Evolutionary conservation across 352 stramenopile genomes (phyloP).

Genomic region (Phytophthora sp.): DNA sequence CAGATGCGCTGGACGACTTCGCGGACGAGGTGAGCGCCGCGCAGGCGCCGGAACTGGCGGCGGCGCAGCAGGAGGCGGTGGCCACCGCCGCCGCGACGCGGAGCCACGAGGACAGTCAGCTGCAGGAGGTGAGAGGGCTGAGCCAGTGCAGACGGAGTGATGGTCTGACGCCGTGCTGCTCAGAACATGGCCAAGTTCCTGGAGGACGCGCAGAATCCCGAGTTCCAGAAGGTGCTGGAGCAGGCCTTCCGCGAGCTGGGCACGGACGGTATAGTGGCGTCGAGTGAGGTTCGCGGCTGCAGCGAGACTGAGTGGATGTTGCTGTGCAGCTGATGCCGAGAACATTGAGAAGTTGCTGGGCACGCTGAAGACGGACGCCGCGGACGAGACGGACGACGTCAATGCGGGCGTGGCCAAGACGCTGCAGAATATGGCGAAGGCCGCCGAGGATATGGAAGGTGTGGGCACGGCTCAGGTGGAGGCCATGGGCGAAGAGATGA

Average conservation of each 20-base stretch:
- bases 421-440: conserved; percentile 90
- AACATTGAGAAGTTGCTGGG: conserved; percentile 79
- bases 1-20: conserved; percentile 90
- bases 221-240: conserved; percentile 88
- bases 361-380: conserved; percentile 52
- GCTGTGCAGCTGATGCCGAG: conserved; percentile 48
- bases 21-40: conserved; percentile 57
- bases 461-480: conserved; percentile 85
- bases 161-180: conserved; percentile 9
- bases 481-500: conserved; percentile 95
- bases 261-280: conserved; percentile 50
- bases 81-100: conserved; percentile 52
- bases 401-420: conserved; percentile 86
- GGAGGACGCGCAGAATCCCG: conserved; percentile 84
- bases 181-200: conserved; percentile 89
- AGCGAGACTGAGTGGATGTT: neutral
- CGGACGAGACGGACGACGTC: conserved; percentile 73
- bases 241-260: conserved; percentile 88
- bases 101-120: conserved; percentile 59
- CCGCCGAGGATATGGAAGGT: conserved; percentile 86
- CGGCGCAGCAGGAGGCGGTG: conserved; percentile 50
- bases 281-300: neutral
- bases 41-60: conserved; percentile 42
- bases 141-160: neutral
- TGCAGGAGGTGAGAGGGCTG: conserved; percentile 59